Conservation (phyloP, 139 green algal species). For the Yamagishiella unicocca region DNA sequence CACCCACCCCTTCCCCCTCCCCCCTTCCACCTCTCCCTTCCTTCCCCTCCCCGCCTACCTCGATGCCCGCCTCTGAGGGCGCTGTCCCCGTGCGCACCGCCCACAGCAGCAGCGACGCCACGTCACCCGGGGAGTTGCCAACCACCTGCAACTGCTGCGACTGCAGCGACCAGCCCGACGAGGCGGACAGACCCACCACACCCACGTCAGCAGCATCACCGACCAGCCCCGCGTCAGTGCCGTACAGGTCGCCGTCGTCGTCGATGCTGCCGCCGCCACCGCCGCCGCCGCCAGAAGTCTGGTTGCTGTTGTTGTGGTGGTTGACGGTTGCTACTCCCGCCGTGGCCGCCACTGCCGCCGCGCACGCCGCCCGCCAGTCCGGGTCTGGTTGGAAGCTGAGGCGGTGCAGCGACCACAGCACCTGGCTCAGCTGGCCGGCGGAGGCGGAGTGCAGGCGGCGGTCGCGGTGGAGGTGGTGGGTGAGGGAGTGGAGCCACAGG, state of each 20-base stretch:
- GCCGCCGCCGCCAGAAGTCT: constrained; percentile 6
- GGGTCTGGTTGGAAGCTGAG: constrained; percentile 8
- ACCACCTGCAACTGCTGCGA: too few species aligned
- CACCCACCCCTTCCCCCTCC: neutral
- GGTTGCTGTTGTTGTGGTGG: neutral
- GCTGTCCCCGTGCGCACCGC: constrained; percentile 12
- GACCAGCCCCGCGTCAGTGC: neutral
- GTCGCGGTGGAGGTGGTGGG: neutral
- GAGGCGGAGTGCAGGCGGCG: neutral
- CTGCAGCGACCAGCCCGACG: neutral
- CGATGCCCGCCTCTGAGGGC: neutral
- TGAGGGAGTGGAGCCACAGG: constrained; percentile 38
- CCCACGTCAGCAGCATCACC: neutral
- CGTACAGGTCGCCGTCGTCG: neutral
- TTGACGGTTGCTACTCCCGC: neutral
- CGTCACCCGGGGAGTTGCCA: neutral
- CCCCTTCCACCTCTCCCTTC: neutral
- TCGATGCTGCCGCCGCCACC: neutral
- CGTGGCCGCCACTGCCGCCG: neutral
- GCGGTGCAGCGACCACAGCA: constrained; percentile 31
- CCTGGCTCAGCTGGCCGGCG: neutral
- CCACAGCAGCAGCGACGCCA: constrained; percentile 44
- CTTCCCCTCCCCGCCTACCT: neutral
- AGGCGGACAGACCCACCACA: too few species aligned
- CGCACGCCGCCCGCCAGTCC: neutral